Conservation (phyloP, 805 yeast genomes). For the Yamadazyma ubonensis region DNA sequence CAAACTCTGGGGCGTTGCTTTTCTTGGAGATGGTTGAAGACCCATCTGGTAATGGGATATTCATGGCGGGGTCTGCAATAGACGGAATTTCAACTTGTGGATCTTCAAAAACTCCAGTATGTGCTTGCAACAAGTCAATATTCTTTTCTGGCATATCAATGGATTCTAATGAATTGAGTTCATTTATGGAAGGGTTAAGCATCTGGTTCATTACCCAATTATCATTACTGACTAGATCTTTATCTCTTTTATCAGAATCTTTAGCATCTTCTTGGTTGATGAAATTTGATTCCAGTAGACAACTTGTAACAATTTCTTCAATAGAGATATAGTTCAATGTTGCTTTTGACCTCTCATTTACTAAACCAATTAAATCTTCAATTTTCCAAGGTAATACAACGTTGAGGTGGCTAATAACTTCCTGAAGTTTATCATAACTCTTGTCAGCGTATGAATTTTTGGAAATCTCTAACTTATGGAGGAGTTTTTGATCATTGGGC, state of each 20-base stretch:
- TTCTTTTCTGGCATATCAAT: neutral
- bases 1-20: neutral
- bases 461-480: neutral
- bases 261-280: constrained; percentile 3
- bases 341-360: constrained; percentile 42
- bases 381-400: constrained; percentile 60
- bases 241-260: constrained; percentile 4
- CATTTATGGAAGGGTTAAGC: constrained; percentile 11
- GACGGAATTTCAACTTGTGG: neutral
- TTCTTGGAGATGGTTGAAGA: too few relatives aligned
- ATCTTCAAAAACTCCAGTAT: neutral
- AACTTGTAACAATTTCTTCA: constrained; percentile 60
- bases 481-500: constrained; percentile 20
- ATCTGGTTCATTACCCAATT: constrained; percentile 17
- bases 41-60: neutral
- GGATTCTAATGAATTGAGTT: constrained; percentile 2
- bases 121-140: neutral
- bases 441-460: constrained; percentile 12
- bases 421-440: constrained; percentile 43
- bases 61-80: neutral
- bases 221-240: constrained; percentile 7
- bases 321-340: constrained; percentile 52
- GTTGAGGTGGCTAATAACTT: constrained; percentile 46
- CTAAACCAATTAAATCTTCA: constrained; percentile 52
- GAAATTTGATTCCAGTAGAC: constrained; percentile 44